These are phyloP conservation scores for Salicornia ramosissima DNA, from an alignment of 148 eudicot species.

Conservation along the genomic window DNA sequence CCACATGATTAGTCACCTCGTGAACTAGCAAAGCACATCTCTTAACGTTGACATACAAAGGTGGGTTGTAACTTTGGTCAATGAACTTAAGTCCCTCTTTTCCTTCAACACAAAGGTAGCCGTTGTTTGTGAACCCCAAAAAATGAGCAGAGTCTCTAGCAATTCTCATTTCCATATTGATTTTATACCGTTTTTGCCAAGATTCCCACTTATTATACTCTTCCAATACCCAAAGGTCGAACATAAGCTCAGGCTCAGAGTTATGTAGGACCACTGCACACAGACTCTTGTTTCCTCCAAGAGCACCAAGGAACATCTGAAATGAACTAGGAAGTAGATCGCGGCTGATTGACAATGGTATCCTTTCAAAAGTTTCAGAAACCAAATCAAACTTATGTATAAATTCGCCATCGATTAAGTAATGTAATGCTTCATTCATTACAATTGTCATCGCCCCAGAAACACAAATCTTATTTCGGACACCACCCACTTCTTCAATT, in stretches of 20 bases:
- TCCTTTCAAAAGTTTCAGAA: not conserved
- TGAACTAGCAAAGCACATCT: not conserved
- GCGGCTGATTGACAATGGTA: not conserved
- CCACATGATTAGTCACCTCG: not conserved
- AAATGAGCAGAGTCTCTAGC: not conserved
- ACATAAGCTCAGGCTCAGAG: not conserved
- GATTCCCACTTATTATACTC: not conserved
- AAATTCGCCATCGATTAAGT: not conserved
- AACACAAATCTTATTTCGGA: not conserved
- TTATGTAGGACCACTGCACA: not conserved
- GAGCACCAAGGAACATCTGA: not conserved
- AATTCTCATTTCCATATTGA: not conserved
- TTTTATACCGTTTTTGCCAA: not conserved
- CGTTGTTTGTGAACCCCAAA: not conserved
- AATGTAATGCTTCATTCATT: not conserved
- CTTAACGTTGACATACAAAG: not conserved
- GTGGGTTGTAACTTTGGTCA: not conserved
- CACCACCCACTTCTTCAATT: not conserved
- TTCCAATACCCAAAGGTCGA: not conserved
- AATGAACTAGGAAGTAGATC: not conserved
- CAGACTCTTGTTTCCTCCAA: not conserved
- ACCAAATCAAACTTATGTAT: slow-evolving; percentile 2
- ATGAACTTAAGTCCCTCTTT: not conserved
- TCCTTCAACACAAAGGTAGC: not conserved
- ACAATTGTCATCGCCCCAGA: not conserved